Percentiles rank a stretch among this genome's conserved stretches.
Conservation (phyloP, 1,284 basidiomycete species). For the Trichosporon asahii region DNA sequence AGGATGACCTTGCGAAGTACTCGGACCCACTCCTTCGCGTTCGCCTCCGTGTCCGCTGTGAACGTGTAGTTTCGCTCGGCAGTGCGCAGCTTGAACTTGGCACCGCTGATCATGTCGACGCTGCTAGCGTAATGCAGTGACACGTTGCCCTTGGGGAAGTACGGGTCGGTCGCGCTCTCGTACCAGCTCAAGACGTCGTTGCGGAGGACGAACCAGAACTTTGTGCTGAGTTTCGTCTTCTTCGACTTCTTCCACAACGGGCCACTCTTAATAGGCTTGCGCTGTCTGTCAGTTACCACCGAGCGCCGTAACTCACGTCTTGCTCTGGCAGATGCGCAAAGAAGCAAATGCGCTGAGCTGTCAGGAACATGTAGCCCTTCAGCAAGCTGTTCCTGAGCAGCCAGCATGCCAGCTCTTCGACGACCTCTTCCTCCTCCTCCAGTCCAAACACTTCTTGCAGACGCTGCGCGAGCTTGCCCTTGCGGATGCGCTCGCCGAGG, state of each 20-base stretch:
- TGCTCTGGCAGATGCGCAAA: slow-evolving; percentile 89
- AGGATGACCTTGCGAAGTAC: slow-evolving; percentile 83
- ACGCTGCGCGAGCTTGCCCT: slow-evolving; percentile 72
- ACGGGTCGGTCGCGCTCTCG: slow-evolving; percentile 82
- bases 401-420: slow-evolving; percentile 88
- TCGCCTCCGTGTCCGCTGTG: slow-evolving; percentile 72
- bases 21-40: slow-evolving; percentile 89
- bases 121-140: slow-evolving; percentile 87
- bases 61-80: slow-evolving; percentile 71
- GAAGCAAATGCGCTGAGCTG: slow-evolving; percentile 87
- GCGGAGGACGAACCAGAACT: slow-evolving; percentile 90
- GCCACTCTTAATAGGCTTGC: slow-evolving; percentile 82
- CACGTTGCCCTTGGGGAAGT: slow-evolving; percentile 92
- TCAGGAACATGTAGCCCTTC: slow-evolving; percentile 95
- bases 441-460: slow-evolving; percentile 80
- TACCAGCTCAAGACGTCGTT: slow-evolving; percentile 94
- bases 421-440: slow-evolving; percentile 71
- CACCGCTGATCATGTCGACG: slow-evolving; percentile 72
- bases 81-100: slow-evolving; percentile 72
- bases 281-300: slow-evolving; percentile 54
- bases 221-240: slow-evolving; percentile 80
- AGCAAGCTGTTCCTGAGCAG: slow-evolving; percentile 80
- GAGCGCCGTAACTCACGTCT: slow-evolving; percentile 59
- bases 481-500: slow-evolving; percentile 53
- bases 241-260: slow-evolving; percentile 77